A percentile compares a stretch with the other conserved stretches of the same genome.
These are phyloP conservation scores for Vitis rotundifolia DNA, from an alignment of 164 flowering plant species.

Conservation along the genomic window DNA sequence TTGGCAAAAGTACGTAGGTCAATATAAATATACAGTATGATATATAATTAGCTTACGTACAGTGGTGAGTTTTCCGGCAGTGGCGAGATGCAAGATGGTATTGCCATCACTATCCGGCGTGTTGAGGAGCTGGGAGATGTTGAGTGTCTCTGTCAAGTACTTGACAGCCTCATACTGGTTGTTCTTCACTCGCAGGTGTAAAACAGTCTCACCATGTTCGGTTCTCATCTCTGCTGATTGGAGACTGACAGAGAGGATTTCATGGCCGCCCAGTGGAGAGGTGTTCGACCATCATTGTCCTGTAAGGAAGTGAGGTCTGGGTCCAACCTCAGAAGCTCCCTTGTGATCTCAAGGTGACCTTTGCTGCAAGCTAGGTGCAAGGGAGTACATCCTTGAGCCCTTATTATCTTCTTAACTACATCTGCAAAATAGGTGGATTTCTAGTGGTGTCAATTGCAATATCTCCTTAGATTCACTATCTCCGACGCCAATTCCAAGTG, in stretches of 20 bases:
- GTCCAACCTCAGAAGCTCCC: constrained; percentile 45
- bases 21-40: too few species aligned
- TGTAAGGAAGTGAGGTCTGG: constrained; percentile 36
- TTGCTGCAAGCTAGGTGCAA: constrained; percentile 54
- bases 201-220: constrained; percentile 24
- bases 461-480: constrained; percentile 14
- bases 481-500: constrained; percentile 19
- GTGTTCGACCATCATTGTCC: constrained; percentile 52
- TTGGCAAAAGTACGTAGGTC: too few species aligned
- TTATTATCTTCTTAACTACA: too few species aligned
- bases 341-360: constrained; percentile 53
- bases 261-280: constrained; percentile 54
- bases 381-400: constrained; percentile 36
- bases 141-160: constrained; percentile 43
- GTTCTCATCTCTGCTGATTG: constrained; percentile 37
- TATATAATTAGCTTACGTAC: constrained; percentile 28
- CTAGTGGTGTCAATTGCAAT: too few species aligned
- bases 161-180: constrained; percentile 41
- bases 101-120: constrained; percentile 50
- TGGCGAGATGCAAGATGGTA: constrained; percentile 19
- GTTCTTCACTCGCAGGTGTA: constrained; percentile 45
- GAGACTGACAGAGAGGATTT: constrained; percentile 31
- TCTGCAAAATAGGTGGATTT: too few species aligned
- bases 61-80: constrained; percentile 44
- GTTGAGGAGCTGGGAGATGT: constrained; percentile 36